Evolutionary conservation across 148 eudicot genomes (phyloP), one percentile per base, ranked within the genome.

Genomic region (Fagopyrum homotropicum): DNA sequence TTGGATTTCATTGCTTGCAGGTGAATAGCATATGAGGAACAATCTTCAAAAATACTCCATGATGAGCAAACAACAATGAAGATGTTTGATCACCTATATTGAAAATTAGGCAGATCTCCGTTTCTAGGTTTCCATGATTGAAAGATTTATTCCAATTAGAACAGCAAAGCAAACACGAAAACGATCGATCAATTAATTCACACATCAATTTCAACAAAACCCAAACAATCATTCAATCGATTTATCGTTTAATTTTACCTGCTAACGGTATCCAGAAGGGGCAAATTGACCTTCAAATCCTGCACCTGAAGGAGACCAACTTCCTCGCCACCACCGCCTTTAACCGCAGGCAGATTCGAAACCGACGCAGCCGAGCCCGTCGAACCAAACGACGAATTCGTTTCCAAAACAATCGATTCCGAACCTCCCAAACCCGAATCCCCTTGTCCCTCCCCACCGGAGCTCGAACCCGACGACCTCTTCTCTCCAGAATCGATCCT

Each of bases 361-460:
- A 79, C 81, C 0, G 89, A 87, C 61, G 82, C 72, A 2, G 98
- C 87, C 1, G 98, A 93, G 70, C 85, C 75, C 4, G 85, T 88
- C 79, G 78, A 76, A 0, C 78, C 78, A 49, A 52, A 76, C 12
- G 98, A 89, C 1, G 98, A 91, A 73, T 85, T 75, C 15, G 86
- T 88, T 80, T 91, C 98, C 79, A 91, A 17, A 40, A 85, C 86
- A 70, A 88, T 79, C 46, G 91, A 86, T 30, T 90, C 93, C 0
- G 85, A 82, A 14, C 57, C 78, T 3, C 35, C 46, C 29, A 69
- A 72, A 17, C 26, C 78, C 43, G 71, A 75, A 40, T 75, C 80
- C 43, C 79, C 76, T 22, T 75, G 79, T 4, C 26, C 83, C 10
- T 55, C 75, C 74, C 47, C 72, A 55, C 69, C 78, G 74, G 76